A percentile compares a stretch with the other conserved stretches of the same genome.
Conservation (phyloP, 164 flowering plant genomes). For the Annona squamosa region DNA sequence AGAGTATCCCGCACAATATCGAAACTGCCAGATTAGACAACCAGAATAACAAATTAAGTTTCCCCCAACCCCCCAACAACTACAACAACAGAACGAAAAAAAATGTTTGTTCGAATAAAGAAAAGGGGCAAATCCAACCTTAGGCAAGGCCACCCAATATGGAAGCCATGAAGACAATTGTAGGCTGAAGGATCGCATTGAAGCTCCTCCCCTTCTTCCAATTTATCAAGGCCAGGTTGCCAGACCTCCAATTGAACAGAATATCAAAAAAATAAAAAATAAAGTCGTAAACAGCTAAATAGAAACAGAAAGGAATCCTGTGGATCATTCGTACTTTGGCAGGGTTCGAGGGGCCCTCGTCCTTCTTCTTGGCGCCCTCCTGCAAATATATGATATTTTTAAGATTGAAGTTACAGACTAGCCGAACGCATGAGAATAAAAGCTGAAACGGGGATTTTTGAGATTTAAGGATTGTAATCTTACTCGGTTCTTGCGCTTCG, state of each 20-base stretch:
- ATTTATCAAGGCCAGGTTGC: conserved; percentile 88
- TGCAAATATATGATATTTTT: neutral
- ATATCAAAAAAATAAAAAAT: neutral
- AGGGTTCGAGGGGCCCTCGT: neutral
- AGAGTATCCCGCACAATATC: conserved; percentile 68
- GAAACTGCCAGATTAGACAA: conserved; percentile 40
- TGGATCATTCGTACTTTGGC: neutral
- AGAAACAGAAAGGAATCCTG: neutral
- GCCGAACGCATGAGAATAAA: conserved; percentile 39
- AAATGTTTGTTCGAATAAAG: neutral
- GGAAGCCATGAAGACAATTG: conserved; percentile 80
- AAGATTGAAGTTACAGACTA: conserved; percentile 25
- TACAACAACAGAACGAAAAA: neutral
- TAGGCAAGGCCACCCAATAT: conserved; percentile 89
- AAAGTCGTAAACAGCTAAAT: neutral
- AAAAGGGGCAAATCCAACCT: conserved; percentile 33
- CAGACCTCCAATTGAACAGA: conserved; percentile 24
- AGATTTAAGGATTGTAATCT: conserved; percentile 10
- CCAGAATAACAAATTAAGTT: neutral
- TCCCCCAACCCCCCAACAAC: neutral
- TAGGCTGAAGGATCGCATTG: conserved; percentile 87
- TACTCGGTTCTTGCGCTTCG: conserved; percentile 71
- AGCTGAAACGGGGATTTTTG: conserved; percentile 44
- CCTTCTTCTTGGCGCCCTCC: neutral
- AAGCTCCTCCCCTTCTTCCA: conserved; percentile 92